Percentiles rank a stretch among this genome's conserved stretches.
Conservation (phyloP, 2,329 filamentous ascomycete genomes). For the Fusarium bulbicola region DNA sequence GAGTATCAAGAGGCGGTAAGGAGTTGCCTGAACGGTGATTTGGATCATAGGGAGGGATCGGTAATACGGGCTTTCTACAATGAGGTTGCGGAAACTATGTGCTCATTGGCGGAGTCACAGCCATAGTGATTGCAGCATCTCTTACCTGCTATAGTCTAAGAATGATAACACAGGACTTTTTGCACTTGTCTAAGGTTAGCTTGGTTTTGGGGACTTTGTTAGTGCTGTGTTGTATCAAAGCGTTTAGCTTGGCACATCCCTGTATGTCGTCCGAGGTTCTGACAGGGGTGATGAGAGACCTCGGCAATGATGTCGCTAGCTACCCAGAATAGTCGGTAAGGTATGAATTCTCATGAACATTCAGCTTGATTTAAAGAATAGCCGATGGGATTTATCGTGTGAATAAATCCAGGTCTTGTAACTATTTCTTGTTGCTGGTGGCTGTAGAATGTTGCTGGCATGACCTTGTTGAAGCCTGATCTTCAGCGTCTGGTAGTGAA, state of each 20-base stretch:
- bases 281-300: background rate
- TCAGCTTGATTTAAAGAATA: background rate
- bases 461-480: background rate
- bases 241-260: background rate
- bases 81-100: conserved; percentile 6
- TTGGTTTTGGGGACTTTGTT: background rate
- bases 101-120: conserved; percentile 10
- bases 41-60: background rate
- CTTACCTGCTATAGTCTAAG: background rate
- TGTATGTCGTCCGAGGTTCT: background rate
- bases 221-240: background rate
- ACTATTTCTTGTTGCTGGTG: background rate
- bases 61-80: conserved; percentile 6
- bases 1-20: conserved; percentile 3
- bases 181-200: background rate
- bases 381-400: background rate
- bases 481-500: background rate
- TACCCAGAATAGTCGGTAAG: background rate
- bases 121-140: background rate
- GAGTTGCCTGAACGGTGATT: conserved; percentile 2
- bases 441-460: background rate
- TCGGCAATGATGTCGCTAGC: background rate
- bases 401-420: background rate
- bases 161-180: background rate
- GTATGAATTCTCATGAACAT: too few species aligned